These are phyloP conservation scores for Aphanoascus verrucosus DNA, from an alignment of 2,329 filamentous ascomycete species.

Conservation along the genomic window DNA sequence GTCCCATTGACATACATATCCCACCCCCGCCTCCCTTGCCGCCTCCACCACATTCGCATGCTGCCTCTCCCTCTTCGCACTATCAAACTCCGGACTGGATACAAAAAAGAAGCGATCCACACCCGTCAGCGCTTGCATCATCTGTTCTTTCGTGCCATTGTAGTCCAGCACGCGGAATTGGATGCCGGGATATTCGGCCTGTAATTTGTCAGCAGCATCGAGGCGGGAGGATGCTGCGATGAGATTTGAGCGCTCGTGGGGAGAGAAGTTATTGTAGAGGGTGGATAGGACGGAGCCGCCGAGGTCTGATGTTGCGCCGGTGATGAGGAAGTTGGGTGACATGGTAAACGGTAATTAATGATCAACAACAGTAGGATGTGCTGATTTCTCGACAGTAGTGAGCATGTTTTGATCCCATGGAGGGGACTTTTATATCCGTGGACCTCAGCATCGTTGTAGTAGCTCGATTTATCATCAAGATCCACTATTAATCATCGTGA, in stretches of 20 bases:
- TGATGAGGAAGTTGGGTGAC: conserved; percentile 29
- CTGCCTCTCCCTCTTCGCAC: conserved; percentile 38
- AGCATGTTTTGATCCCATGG: no score
- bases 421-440: no score
- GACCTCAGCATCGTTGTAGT: no score
- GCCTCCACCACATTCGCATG: conserved; percentile 45
- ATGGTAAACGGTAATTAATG: neutral
- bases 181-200: conserved; percentile 36
- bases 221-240: conserved; percentile 41
- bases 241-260: conserved; percentile 30
- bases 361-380: neutral
- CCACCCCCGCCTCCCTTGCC: conserved; percentile 42
- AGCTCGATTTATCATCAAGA: no score
- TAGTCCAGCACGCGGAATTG: conserved; percentile 45
- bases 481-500: no score
- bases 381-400: no score
- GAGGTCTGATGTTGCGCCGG: conserved; percentile 31
- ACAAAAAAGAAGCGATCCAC: conserved; percentile 49
- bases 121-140: conserved; percentile 41
- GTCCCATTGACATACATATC: conserved; percentile 39
- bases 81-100: conserved; percentile 43
- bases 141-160: conserved; percentile 34
- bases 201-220: conserved; percentile 30
- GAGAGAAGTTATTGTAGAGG: conserved; percentile 27
- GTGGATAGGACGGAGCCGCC: conserved; percentile 27